Evolutionary conservation across 139 green algal genomes (phyloP).

Genomic region (Dunaliella sp.): DNA sequence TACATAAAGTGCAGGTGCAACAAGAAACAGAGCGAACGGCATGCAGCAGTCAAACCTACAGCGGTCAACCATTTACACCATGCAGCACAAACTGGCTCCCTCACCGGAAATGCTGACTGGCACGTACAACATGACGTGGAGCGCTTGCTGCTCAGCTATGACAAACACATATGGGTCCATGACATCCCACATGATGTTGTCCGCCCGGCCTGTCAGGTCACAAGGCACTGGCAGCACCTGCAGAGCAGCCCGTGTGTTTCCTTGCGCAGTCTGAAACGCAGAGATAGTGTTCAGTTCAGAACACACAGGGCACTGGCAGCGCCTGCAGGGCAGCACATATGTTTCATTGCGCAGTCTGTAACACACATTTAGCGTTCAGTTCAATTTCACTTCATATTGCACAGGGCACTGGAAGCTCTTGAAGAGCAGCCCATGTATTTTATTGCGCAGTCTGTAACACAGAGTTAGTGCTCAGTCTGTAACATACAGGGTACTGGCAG

Average conservation of each 20-base stretch:
- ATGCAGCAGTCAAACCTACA: too few relatives aligned
- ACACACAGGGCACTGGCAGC: background rate
- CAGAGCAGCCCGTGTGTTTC: too few relatives aligned
- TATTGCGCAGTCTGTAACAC: too few relatives aligned
- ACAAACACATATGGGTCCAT: constrained; percentile 59
- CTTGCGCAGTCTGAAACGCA: too few relatives aligned
- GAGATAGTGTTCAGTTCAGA: background rate
- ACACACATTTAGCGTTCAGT: background rate
- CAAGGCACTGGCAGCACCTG: constrained; percentile 11
- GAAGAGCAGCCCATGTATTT: too few relatives aligned
- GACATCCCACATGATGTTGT: constrained; percentile 66
- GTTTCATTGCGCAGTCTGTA: too few relatives aligned
- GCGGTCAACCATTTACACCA: too few relatives aligned
- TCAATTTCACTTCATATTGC: background rate
- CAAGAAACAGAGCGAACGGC: too few relatives aligned
- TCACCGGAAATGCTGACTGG: constrained; percentile 43
- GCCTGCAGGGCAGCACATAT: background rate
- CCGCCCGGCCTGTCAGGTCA: constrained; percentile 18
- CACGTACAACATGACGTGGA: constrained; percentile 51
- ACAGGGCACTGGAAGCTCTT: constrained; percentile 7
- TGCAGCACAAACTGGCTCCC: too few relatives aligned
- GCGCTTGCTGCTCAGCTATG: constrained; percentile 26
- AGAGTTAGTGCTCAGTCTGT: background rate
- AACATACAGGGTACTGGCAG: constrained; percentile 4
- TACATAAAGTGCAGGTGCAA: too few relatives aligned